Evolutionary conservation across 2,329 filamentous ascomycete genomes (phyloP).

Genomic region (Cladophialophora yegresii): DNA sequence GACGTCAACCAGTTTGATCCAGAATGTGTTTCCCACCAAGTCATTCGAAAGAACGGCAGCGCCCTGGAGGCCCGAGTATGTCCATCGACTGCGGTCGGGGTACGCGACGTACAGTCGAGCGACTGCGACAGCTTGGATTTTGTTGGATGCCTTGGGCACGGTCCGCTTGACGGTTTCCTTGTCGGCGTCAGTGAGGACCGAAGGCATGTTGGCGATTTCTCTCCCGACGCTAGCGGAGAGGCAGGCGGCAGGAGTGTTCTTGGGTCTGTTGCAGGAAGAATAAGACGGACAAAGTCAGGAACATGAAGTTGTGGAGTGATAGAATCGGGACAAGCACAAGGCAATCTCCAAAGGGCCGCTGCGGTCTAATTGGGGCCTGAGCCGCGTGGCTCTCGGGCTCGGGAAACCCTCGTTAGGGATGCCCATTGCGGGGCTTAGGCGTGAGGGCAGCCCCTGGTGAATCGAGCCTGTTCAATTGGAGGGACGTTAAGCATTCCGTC

Average conservation of each 20-base stretch:
- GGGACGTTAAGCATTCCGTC: constrained; percentile 6
- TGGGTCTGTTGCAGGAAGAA: background rate
- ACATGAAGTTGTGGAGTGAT: constrained; percentile 6
- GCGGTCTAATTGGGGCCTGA: constrained; percentile 2
- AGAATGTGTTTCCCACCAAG: constrained; percentile 90
- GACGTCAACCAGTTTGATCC: constrained; percentile 96
- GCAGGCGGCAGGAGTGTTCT: background rate
- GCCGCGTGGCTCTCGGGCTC: constrained; percentile 14
- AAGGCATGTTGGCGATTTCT: constrained; percentile 50
- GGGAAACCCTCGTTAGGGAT: background rate
- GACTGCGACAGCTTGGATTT: constrained; percentile 94
- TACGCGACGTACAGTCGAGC: constrained; percentile 91
- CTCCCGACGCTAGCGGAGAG: background rate
- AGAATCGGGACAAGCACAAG: constrained; percentile 3
- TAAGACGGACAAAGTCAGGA: constrained; percentile 4
- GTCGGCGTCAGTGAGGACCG: constrained; percentile 84
- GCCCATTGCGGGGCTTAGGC: constrained; percentile 7
- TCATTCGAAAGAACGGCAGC: constrained; percentile 91
- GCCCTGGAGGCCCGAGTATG: constrained; percentile 88
- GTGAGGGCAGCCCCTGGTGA: background rate
- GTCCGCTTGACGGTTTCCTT: constrained; percentile 94
- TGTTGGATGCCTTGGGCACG: constrained; percentile 92
- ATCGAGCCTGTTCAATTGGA: constrained; percentile 5
- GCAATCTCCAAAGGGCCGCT: background rate
- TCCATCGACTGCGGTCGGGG: constrained; percentile 84